Percentiles rank a stretch among this genome's conserved stretches.
Conservation (phyloP, 176 grass and related monocot genomes). For the Aegilops tauschii region DNA sequence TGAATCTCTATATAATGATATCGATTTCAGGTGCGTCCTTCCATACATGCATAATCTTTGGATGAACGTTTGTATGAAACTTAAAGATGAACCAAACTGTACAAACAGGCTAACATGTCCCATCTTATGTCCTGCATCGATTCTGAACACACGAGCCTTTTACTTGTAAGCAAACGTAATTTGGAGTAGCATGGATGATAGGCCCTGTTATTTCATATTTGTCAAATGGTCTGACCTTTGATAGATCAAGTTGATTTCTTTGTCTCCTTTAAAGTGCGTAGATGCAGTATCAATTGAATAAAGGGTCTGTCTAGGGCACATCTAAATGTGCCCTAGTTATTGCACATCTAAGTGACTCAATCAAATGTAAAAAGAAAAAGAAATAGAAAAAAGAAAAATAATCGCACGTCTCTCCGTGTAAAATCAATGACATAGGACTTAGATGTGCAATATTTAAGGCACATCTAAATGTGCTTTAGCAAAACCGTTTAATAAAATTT, state of each 20-base stretch:
- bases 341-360: no score
- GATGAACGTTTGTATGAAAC: not conserved
- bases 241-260: not conserved
- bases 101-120: not conserved
- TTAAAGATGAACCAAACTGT: slow-evolving; percentile 8
- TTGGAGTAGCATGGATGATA: slow-evolving; percentile 14
- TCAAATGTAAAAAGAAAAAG: no score
- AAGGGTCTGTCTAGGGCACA: no score
- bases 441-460: no score
- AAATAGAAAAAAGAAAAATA: no score
- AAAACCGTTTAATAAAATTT: no score
- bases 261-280: not conserved
- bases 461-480: no score
- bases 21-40: slow-evolving; percentile 83
- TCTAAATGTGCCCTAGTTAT: no score
- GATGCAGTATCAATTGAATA: slow-evolving; percentile 7
- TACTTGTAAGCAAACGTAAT: not conserved
- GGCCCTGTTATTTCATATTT: not conserved
- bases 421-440: no score
- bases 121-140: not conserved
- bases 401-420: no score
- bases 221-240: not conserved
- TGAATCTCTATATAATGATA: slow-evolving; percentile 90
- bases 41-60: not conserved
- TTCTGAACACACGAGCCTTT: not conserved